Evolutionary conservation across 768 basidiomycete species (phyloP), one percentile per base, ranked within the genome.

Genomic region (Imleria badia): DNA sequence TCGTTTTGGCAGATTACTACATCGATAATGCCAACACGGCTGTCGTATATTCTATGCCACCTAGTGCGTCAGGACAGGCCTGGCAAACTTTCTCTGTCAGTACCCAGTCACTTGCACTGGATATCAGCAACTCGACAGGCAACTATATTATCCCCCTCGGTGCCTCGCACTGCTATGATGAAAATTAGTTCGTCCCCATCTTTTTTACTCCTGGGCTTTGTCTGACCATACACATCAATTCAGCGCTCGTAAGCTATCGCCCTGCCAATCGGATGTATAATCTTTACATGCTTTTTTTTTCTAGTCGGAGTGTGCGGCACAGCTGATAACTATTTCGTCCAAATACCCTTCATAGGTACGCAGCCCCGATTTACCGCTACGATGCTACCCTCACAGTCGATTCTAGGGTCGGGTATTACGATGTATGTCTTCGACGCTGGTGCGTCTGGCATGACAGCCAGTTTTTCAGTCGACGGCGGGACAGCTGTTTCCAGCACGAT

Each of bases 371-470:
- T 33, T 3, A 39, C 41, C 22, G 2, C 1, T 15, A 6, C 34
- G 10, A 35, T 33, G 1, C 22, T 22, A 15, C 9, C 29, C 20
- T 54, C 22, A 61, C 10, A 20, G 0, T 39, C 17, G 13, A 36
- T 41, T 31, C 17, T 9, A 67, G 66, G 67, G 22, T 64, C 66
- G 0, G 67, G 66, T 12, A 67, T 67, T 45, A 52, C 60, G 31
- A 62, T 69, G 51, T 69, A 67, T 40, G 62, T 69, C 23, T 64
- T 52, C 30, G 61, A 41, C 8, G 65, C 65, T 5, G 67, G 66
- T 1, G 0, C 22, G 0, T 40, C 57, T 7, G 67, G 67, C 48
- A 62, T 60, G 48, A 45, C 59, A 11, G 66, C 62, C 49, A 64
- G 53, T 43, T 66, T 64, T 54, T 51, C 59, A 12, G 29, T 67